Evolutionary conservation across 129 eudicot genomes (phyloP).

Genomic region (Apium graveolens): DNA sequence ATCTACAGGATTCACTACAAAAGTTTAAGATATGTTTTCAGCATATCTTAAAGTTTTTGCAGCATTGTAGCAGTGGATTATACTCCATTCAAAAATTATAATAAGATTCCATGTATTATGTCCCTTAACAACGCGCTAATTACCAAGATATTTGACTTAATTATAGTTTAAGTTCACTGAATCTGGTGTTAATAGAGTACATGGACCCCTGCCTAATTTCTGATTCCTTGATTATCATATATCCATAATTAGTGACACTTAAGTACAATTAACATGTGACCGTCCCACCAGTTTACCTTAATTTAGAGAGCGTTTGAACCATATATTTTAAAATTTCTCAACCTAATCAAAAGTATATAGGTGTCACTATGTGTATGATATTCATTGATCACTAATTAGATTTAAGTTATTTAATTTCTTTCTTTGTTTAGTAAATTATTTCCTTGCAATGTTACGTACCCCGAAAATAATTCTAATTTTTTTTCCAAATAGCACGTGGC

Average conservation of each 20-base stretch:
- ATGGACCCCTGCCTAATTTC: slow-evolving; percentile 13
- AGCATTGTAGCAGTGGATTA: background rate
- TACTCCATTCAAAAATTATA: no score
- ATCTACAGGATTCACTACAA: background rate
- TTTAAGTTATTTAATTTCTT: background rate
- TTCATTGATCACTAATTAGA: background rate
- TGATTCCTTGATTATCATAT: slow-evolving; percentile 6
- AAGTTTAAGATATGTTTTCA: background rate
- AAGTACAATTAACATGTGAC: slow-evolving; percentile 1
- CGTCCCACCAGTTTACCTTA: background rate
- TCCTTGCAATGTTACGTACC: background rate
- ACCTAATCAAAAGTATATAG: background rate
- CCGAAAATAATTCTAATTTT: no score
- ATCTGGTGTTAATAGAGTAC: background rate
- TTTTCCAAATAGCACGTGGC: no score
- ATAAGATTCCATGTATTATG: slow-evolving; percentile 12
- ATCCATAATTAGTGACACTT: background rate
- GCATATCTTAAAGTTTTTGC: no score
- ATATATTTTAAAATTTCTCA: background rate
- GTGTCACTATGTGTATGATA: background rate
- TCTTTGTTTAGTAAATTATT: background rate
- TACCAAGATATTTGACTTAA: background rate
- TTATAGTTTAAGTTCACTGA: background rate
- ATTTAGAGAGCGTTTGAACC: background rate
- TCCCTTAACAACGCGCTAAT: slow-evolving; percentile 4